A percentile compares a stretch with the other conserved stretches of the same genome.
Evolutionary conservation across 768 basidiomycete species (phyloP).

Genomic region (Panellus pusillus): DNA sequence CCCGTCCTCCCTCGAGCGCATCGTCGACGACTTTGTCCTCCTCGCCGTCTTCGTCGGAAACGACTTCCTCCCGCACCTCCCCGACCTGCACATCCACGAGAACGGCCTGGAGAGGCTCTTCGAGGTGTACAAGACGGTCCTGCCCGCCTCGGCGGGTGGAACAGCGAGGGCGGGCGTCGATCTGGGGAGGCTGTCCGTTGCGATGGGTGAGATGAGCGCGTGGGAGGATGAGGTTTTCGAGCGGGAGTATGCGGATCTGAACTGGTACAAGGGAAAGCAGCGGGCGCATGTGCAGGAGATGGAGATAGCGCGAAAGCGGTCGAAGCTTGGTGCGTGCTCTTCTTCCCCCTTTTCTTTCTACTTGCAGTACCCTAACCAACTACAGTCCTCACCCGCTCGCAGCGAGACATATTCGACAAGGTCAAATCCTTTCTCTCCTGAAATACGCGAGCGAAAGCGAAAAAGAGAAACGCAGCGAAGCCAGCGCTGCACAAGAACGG

Average conservation of each 20-base stretch:
- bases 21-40: constrained; percentile 98
- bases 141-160: constrained; percentile 89
- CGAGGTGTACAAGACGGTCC: constrained; percentile 90
- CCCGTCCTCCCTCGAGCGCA: constrained; percentile 83
- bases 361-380: constrained; percentile 16
- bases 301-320: constrained; percentile 58
- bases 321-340: constrained; percentile 52
- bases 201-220: constrained; percentile 83
- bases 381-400: constrained; percentile 67
- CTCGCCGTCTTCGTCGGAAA: constrained; percentile 97
- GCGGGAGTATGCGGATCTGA: constrained; percentile 85
- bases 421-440: constrained; percentile 74
- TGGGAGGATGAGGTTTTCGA: constrained; percentile 93
- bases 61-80: constrained; percentile 94
- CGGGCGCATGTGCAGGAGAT: constrained; percentile 65
- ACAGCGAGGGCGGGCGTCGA: constrained; percentile 89
- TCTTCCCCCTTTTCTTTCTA: neutral
- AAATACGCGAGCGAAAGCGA: too few species aligned
- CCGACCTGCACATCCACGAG: constrained; percentile 96
- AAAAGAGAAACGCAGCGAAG: constrained; percentile 36
- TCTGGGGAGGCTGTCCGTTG: constrained; percentile 74
- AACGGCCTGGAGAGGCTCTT: constrained; percentile 93
- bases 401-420: constrained; percentile 75
- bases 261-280: constrained; percentile 95
- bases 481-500: constrained; percentile 73